phyloP scores from a whole-genome alignment of 306 rosid species.

The Pyrus bretschneideri region DNA sequence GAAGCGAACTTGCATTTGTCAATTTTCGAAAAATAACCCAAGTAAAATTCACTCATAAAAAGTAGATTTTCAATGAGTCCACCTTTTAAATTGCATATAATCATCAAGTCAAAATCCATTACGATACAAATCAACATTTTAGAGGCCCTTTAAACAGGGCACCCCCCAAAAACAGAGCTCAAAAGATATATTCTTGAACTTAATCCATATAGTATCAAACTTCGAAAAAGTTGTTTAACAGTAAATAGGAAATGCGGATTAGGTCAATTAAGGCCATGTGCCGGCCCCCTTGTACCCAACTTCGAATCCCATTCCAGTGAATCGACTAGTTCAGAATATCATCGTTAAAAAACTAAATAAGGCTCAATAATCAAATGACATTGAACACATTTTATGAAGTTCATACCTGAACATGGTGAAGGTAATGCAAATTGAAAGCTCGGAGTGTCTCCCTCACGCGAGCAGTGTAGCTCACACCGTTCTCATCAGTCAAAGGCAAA shows the following conservation, averaged over 20 bases:
- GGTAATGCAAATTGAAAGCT: constrained; percentile 19
- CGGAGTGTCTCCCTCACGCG: constrained; percentile 27
- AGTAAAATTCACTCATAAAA: neutral
- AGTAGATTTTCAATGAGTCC: neutral
- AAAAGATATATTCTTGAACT: neutral
- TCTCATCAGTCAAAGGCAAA: constrained; percentile 1
- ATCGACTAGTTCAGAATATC: neutral
- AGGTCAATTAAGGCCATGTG: neutral
- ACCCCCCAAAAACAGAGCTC: neutral
- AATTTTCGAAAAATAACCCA: neutral
- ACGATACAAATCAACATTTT: neutral
- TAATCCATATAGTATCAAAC: neutral
- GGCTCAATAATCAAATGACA: neutral
- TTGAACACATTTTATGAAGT: neutral
- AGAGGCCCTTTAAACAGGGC: neutral
- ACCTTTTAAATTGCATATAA: neutral
- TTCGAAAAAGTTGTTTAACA: neutral
- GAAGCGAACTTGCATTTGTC: neutral
- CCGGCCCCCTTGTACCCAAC: neutral
- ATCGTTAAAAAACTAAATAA: neutral
- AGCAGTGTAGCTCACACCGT: neutral
- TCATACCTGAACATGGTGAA: constrained; percentile 26
- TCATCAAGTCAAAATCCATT: neutral
- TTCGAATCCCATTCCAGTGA: neutral
- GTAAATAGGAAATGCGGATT: neutral